These are phyloP conservation scores for Jaltomata sinuosa DNA, from an alignment of 257 asterid genomes.

Conservation along the genomic window DNA sequence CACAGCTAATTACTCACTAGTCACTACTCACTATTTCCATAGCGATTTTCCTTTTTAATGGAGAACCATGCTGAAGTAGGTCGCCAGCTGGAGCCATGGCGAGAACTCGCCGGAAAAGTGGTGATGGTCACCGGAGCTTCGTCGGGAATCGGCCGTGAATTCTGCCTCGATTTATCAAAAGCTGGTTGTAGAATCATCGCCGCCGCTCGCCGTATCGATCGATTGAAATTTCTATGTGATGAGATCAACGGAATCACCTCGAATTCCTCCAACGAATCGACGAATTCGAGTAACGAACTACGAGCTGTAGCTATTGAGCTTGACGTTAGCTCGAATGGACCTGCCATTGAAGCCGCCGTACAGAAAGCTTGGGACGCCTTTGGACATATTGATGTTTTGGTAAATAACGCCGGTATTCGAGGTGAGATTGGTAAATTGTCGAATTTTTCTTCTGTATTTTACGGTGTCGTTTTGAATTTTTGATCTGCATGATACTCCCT, in stretches of 20 bases:
- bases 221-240: constrained; percentile 41
- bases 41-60: too few relatives aligned
- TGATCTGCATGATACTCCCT: not conserved
- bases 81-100: constrained; percentile 55
- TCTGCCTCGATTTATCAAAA: constrained; percentile 51
- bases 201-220: constrained; percentile 58
- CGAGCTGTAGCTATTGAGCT: constrained; percentile 60
- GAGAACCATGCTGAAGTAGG: constrained; percentile 2
- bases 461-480: not conserved
- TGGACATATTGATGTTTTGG: constrained; percentile 48
- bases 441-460: not conserved
- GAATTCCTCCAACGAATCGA: not conserved
- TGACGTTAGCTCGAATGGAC: constrained; percentile 30
- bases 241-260: constrained; percentile 28
- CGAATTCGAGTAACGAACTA: not conserved
- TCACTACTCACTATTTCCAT: not conserved
- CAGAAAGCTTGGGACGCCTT: constrained; percentile 54
- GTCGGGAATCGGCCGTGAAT: constrained; percentile 64
- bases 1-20: too few relatives aligned
- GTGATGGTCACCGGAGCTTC: constrained; percentile 87
- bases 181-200: constrained; percentile 69
- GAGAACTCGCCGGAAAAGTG: constrained; percentile 32
- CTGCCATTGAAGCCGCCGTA: constrained; percentile 31
- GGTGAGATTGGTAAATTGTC: constrained; percentile 13
- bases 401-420: constrained; percentile 67